Conservation (phyloP, 78 protist genomes). For the Dictyostelium intermedium region DNA sequence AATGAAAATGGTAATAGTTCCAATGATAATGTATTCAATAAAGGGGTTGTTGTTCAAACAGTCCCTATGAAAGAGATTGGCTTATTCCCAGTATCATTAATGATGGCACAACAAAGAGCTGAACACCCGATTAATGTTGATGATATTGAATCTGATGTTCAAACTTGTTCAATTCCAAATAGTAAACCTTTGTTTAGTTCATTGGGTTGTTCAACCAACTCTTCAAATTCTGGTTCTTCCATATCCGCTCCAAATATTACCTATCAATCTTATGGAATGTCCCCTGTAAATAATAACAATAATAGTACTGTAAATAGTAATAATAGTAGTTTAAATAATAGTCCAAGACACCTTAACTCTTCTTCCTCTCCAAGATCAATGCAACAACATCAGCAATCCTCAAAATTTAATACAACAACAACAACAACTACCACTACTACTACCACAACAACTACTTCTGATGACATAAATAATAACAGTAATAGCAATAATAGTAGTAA, state of each 20-base stretch:
- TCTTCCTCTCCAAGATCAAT: background rate
- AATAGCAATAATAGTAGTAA: background rate
- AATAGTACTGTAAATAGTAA: background rate
- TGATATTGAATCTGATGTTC: background rate
- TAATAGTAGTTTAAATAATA: conserved; percentile 17
- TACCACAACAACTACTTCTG: background rate
- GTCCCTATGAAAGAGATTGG: background rate
- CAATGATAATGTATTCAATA: background rate
- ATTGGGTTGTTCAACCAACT: background rate
- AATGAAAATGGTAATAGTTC: background rate
- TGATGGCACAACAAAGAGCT: background rate
- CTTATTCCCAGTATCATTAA: background rate
- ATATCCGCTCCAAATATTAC: background rate
- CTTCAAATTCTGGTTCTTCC: background rate
- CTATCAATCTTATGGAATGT: background rate
- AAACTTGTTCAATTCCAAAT: background rate
- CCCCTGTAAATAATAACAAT: background rate
- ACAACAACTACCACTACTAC: background rate
- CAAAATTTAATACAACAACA: background rate
- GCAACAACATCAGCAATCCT: background rate
- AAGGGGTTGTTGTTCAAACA: background rate
- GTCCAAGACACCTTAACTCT: background rate
- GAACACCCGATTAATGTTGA: background rate
- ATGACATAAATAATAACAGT: background rate
- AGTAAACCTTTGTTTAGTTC: background rate